Evolutionary conservation across 176 grass and related monocot species (phyloP).

Genomic region (Melocanna baccifera): DNA sequence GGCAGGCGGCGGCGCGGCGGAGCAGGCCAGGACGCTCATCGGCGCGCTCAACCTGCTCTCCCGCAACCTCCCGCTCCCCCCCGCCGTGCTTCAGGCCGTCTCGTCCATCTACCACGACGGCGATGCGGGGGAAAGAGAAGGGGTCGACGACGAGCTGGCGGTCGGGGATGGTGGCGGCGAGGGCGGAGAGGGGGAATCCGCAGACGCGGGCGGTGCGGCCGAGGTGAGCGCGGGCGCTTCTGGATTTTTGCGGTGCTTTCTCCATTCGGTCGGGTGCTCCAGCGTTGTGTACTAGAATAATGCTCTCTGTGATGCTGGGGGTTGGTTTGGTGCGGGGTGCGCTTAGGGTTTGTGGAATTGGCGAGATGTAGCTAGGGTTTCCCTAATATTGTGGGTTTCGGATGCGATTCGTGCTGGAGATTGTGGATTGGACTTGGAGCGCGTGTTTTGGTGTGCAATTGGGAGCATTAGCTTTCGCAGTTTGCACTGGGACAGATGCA

Average conservation of each 20-base stretch:
- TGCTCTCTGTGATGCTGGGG: neutral
- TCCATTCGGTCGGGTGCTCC: neutral
- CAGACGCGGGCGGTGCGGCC: neutral
- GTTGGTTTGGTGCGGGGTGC: neutral
- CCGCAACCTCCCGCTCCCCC: conserved; percentile 90
- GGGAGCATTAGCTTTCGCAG: neutral
- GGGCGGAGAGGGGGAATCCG: neutral
- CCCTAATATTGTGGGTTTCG: neutral
- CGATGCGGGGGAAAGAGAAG: neutral
- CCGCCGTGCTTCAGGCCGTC: conserved; percentile 68
- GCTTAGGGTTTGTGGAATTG: neutral
- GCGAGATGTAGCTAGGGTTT: conserved; percentile 17
- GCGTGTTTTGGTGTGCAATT: neutral
- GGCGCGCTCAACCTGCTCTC: conserved; percentile 89
- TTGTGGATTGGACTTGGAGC: conserved; percentile 2
- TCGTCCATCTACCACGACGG: conserved; percentile 70
- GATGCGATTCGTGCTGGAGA: neutral
- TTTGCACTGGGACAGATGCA: neutral
- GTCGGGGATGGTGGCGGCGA: neutral
- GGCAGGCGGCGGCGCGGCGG: conserved; percentile 30
- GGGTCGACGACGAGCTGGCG: neutral
- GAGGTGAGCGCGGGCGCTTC: conserved; percentile 2
- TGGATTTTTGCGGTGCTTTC: neutral
- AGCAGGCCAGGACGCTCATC: conserved; percentile 84
- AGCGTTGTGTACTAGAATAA: neutral